Percentiles rank a stretch among this genome's conserved stretches.
Conservation (phyloP, 2,329 filamentous ascomycete species). For the Stachybotrys echinatus region DNA sequence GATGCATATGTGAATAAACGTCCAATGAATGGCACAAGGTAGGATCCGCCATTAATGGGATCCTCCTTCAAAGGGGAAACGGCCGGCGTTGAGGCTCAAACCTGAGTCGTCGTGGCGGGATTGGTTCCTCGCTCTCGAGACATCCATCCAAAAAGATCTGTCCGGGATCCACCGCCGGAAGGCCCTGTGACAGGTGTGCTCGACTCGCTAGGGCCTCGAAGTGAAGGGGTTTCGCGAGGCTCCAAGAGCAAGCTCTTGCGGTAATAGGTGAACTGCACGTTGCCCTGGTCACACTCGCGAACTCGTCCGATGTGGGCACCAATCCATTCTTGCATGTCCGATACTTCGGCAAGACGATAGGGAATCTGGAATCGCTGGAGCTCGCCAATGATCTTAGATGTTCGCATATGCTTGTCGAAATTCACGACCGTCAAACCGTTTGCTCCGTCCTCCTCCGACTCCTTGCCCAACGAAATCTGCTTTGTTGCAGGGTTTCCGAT, state of each 20-base stretch:
- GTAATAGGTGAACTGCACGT: constrained; percentile 62
- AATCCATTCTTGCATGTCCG: constrained; percentile 92
- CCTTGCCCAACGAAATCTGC: constrained; percentile 48
- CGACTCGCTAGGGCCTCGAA: constrained; percentile 25
- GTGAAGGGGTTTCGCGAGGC: constrained; percentile 52
- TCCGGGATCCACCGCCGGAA: constrained; percentile 22
- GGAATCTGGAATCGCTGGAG: constrained; percentile 95
- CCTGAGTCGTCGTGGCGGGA: constrained; percentile 15
- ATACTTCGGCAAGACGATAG: constrained; percentile 75
- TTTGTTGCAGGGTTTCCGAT: constrained; percentile 87
- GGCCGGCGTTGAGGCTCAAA: too few species aligned
- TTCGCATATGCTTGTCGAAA: constrained; percentile 94
- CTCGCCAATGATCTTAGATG: constrained; percentile 91
- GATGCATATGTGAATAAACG: constrained; percentile 21
- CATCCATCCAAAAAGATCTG: constrained; percentile 47
- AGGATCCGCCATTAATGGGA: too few species aligned
- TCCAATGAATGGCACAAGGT: constrained; percentile 5
- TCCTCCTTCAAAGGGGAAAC: too few species aligned
- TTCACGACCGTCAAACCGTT: constrained; percentile 80
- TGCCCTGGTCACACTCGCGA: constrained; percentile 51
- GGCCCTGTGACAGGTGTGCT: constrained; percentile 18
- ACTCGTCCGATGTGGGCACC: constrained; percentile 75
- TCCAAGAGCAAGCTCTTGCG: constrained; percentile 81
- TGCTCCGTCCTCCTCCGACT: constrained; percentile 56
- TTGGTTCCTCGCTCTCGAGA: constrained; percentile 37